phyloP scores from a whole-genome alignment of 345 rosid species.

The Heritiera fomes region DNA sequence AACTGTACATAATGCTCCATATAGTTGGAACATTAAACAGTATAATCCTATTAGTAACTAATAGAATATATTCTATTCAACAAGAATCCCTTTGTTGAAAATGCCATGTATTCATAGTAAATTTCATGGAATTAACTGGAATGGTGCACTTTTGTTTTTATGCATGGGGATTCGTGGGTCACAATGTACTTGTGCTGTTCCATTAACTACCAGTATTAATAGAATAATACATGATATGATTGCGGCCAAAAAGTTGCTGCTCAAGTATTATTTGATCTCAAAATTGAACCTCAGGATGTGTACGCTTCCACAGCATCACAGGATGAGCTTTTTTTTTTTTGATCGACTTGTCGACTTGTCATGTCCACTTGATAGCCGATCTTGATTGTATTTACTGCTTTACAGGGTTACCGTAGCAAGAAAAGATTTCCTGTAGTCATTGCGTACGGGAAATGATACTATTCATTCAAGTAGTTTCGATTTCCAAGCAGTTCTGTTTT shows the following conservation, averaged over 20 bases:
- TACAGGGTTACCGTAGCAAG: too few species aligned
- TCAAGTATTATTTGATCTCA: background rate
- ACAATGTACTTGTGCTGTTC: background rate
- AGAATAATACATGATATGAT: background rate
- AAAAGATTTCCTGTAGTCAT: too few species aligned
- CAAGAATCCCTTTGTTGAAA: background rate
- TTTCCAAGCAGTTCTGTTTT: too few species aligned
- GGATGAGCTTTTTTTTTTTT: too few species aligned
- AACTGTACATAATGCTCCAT: slow-evolving; percentile 30
- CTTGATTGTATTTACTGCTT: too few species aligned
- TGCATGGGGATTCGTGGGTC: background rate
- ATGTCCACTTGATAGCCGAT: background rate
- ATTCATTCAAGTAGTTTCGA: too few species aligned
- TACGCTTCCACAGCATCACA: too few species aligned
- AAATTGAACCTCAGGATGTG: background rate
- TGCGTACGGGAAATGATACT: too few species aligned
- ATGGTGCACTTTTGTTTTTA: background rate
- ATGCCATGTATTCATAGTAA: background rate
- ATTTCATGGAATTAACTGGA: background rate
- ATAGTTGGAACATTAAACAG: slow-evolving; percentile 7
- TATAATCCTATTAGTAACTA: background rate
- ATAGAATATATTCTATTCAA: background rate
- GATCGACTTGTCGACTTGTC: too few species aligned
- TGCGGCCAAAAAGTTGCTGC: slow-evolving; percentile 5
- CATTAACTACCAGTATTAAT: background rate